Percentiles rank a stretch among this genome's conserved stretches.
These are phyloP conservation scores for Amanita polypyramis DNA, from an alignment of 768 basidiomycete genomes.

Conservation along the genomic window DNA sequence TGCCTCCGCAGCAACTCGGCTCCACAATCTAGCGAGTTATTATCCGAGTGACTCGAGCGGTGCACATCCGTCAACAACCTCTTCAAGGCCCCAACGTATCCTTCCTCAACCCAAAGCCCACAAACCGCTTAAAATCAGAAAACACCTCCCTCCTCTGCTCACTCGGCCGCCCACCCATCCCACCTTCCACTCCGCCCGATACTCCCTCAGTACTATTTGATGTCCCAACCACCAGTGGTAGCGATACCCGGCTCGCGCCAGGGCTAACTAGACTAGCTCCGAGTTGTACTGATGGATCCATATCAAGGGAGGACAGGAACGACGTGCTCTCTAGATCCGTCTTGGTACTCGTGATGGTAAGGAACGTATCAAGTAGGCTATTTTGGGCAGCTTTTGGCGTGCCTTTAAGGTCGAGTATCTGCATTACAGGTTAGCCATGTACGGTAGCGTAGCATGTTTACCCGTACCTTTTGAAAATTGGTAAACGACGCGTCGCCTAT, in stretches of 20 bases:
- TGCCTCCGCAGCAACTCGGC: too few relatives aligned
- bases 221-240: constrained; percentile 25
- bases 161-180: constrained; percentile 22
- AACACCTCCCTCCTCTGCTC: constrained; percentile 71
- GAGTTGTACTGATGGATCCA: constrained; percentile 68
- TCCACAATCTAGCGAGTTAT: too few relatives aligned
- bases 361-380: constrained; percentile 81
- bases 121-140: constrained; percentile 80
- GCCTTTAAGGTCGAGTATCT: constrained; percentile 95
- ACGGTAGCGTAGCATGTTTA: not conserved
- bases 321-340: constrained; percentile 82
- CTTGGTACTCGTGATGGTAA: constrained; percentile 88
- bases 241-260: constrained; percentile 47
- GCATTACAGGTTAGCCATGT: not conserved
- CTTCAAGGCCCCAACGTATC: constrained; percentile 30
- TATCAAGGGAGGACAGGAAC: constrained; percentile 89
- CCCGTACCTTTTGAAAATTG: constrained; percentile 90
- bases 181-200: constrained; percentile 32
- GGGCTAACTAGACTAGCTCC: constrained; percentile 55
- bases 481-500: constrained; percentile 92
- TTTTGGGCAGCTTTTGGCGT: constrained; percentile 82
- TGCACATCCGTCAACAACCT: too few relatives aligned
- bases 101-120: constrained; percentile 79
- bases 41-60: too few relatives aligned
- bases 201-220: constrained; percentile 30